Evolutionary conservation across 2,329 filamentous ascomycete species (phyloP), one percentile per base, ranked within the genome.

Genomic region (Aspergillus sp.): DNA sequence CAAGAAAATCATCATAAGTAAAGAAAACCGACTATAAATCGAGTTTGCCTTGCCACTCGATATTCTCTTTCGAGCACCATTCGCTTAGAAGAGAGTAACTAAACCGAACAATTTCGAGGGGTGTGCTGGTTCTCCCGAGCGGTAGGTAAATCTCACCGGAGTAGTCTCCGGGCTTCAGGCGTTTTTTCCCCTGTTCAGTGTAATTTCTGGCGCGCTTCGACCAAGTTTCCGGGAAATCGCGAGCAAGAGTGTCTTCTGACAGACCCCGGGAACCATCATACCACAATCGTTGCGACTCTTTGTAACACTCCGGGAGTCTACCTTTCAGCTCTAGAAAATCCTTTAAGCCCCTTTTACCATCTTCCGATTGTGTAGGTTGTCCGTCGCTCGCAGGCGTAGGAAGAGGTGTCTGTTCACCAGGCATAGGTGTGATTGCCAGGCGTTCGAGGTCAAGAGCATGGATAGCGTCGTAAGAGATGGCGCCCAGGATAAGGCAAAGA

Each of bases 161-260:
- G 62, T 77, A 76, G 45, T 74, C 66, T 17, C 72, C 68, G 50
- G 68, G 61, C 56, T 67, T 74, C 19, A 73, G 59, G 21, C 62
- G 68, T 49, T 73, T 67, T 52, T 66, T 73, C 5, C 74, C 72
- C 61, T 74, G 66, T 41, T 74, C 70, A 3, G 68, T 68, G 58
- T 70, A 73, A 58, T 74, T 73, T 54, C 66, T 74, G 11, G 70
- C 73, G 39, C 73, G 68, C 46, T 67, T 72, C 19, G 71, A 72
- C 79, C 79, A 81, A 7, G 78, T 81, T 14, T 54, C 65, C 3
- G 78, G 78, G 56, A 78, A 81, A 44, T 77, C 70, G 15, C 67
- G 65, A 27, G 69, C 63, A 33, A 81, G 67, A 5, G 76, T 60
- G 45, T 78, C 75, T 44, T 77, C 72, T 5, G 73, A 70, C 6